phyloP scores from a whole-genome alignment of 2,329 filamentous ascomycete species.

The Diplodia intermedia region DNA sequence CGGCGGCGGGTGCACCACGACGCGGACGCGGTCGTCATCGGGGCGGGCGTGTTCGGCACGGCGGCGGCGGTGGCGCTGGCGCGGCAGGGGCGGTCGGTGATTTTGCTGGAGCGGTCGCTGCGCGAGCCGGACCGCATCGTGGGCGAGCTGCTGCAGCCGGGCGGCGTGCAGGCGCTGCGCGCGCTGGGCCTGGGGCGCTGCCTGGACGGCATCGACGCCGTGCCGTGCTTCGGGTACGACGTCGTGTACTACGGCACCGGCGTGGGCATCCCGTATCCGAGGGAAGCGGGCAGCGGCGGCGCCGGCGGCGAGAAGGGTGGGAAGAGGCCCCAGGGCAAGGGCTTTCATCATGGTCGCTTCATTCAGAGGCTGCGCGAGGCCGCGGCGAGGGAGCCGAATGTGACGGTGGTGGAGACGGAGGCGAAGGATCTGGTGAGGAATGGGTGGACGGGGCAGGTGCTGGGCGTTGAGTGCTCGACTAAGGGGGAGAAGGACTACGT shows the following conservation, averaged over 20 bases:
- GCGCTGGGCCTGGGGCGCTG: constrained; percentile 80
- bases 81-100: constrained; percentile 86
- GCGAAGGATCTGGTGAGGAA: constrained; percentile 77
- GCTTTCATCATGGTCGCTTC: constrained; percentile 95
- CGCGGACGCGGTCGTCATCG: constrained; percentile 87
- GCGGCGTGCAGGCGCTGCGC: constrained; percentile 80
- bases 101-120: constrained; percentile 87
- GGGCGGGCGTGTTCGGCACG: constrained; percentile 88
- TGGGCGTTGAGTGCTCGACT: constrained; percentile 82
- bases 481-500: constrained; percentile 66
- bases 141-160: constrained; percentile 92
- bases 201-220: constrained; percentile 85
- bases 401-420: constrained; percentile 90
- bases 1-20: constrained; percentile 64
- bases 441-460: constrained; percentile 71
- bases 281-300: constrained; percentile 50
- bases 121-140: constrained; percentile 97
- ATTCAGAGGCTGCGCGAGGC: constrained; percentile 80
- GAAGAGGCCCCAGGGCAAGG: constrained; percentile 72
- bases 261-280: constrained; percentile 81
- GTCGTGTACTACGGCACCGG: constrained; percentile 79
- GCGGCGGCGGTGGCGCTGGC: constrained; percentile 84
- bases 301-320: constrained; percentile 48
- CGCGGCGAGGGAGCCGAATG: constrained; percentile 77
- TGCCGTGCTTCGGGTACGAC: constrained; percentile 84